phyloP scores from a whole-genome alignment of 257 asterid genomes.

The Primulina tabacum region DNA sequence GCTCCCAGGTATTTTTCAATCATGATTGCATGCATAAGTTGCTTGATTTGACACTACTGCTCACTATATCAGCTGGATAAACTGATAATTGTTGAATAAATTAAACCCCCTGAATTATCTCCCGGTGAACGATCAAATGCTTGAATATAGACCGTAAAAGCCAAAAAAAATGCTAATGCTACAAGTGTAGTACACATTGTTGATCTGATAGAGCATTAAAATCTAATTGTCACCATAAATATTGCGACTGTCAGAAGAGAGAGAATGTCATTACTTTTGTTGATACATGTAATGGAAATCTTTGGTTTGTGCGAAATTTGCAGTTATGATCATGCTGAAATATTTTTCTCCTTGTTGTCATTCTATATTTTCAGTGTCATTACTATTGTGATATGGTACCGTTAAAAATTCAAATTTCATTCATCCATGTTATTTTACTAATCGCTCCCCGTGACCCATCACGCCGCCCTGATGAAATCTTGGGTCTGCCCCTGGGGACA shows the following conservation, averaged over 20 bases:
- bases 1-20: constrained; percentile 63
- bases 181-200: background rate
- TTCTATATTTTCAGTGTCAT: too few relatives aligned
- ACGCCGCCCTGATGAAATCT: background rate
- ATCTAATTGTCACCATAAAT: background rate
- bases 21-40: constrained; percentile 1
- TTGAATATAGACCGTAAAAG: background rate
- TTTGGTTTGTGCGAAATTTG: too few relatives aligned
- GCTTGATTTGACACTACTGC: constrained; percentile 2
- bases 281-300: too few relatives aligned
- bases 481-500: background rate
- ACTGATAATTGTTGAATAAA: background rate
- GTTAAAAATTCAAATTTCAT: background rate
- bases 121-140: background rate
- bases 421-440: too few relatives aligned
- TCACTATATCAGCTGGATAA: background rate
- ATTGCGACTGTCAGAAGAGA: too few relatives aligned
- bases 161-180: background rate
- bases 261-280: too few relatives aligned
- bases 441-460: background rate
- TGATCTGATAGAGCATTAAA: background rate
- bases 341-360: too few relatives aligned
- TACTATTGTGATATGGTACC: too few relatives aligned
- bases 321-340: too few relatives aligned
- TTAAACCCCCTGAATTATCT: background rate